Evolutionary conservation across 306 rosid genomes (phyloP).

Genomic region (Trichosanthes truncata): DNA sequence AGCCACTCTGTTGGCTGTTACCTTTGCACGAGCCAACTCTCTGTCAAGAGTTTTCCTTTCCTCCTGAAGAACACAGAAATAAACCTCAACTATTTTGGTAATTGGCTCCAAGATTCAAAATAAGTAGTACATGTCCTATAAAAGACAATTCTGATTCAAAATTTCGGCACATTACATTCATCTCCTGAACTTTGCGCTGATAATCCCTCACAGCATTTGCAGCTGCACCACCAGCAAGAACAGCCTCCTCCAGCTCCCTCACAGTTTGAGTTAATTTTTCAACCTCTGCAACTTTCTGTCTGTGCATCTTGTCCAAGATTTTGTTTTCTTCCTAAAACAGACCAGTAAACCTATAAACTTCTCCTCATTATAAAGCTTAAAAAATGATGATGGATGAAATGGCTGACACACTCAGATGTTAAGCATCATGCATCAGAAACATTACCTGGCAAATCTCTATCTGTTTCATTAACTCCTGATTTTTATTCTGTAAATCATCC

Average conservation of each 20-base stretch:
- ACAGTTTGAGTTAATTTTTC: slow-evolving; percentile 98
- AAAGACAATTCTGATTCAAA: slow-evolving; percentile 11
- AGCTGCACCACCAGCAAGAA: slow-evolving; percentile 99
- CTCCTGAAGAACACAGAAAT: slow-evolving; percentile 47
- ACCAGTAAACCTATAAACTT: slow-evolving; percentile 13
- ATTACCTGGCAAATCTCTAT: slow-evolving; percentile 97
- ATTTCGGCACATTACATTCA: slow-evolving; percentile 60
- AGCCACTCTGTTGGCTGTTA: slow-evolving; percentile 96
- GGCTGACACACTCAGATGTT: not conserved
- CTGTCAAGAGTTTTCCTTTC: slow-evolving; percentile 96
- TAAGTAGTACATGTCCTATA: not conserved
- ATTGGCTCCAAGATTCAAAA: slow-evolving; percentile 1
- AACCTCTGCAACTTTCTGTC: slow-evolving; percentile 98
- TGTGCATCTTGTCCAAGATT: slow-evolving; percentile 95
- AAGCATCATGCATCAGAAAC: not conserved
- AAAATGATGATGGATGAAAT: not conserved
- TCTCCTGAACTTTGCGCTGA: slow-evolving; percentile 96
- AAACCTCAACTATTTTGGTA: slow-evolving; percentile 11
- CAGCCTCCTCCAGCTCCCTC: slow-evolving; percentile 98
- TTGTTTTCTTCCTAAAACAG: slow-evolving; percentile 85
- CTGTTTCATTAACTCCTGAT: slow-evolving; percentile 93
- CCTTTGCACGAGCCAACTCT: slow-evolving; percentile 98
- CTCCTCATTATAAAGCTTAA: slow-evolving; percentile 2
- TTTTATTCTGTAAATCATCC: slow-evolving; percentile 98
- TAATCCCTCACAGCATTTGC: slow-evolving; percentile 99